Conservation (phyloP, 208 protist genomes). For the Leishmania braziliensis region DNA sequence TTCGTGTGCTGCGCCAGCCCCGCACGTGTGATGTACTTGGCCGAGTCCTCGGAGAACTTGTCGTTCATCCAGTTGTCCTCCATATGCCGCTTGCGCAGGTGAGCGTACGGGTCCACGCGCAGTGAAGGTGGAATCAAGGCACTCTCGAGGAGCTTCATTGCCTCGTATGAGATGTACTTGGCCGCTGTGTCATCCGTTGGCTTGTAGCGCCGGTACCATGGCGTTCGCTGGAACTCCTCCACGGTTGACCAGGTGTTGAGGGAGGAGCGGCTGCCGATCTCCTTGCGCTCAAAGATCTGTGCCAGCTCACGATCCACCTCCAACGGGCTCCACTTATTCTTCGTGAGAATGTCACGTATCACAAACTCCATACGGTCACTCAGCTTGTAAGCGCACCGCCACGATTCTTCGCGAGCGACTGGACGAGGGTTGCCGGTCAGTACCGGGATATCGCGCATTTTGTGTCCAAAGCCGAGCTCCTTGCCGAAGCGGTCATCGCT, state of each 20-base stretch:
- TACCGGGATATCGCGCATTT: conserved; percentile 88
- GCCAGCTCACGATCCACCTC: conserved; percentile 83
- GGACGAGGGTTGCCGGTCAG: conserved; percentile 86
- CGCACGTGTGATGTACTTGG: conserved; percentile 73
- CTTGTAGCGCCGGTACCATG: conserved; percentile 88
- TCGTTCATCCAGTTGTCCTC: conserved; percentile 93
- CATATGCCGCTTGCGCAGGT: conserved; percentile 89
- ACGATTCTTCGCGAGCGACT: conserved; percentile 74
- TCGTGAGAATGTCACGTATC: conserved; percentile 66
- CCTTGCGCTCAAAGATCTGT: conserved; percentile 82
- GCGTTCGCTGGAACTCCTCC: conserved; percentile 90
- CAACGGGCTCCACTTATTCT: conserved; percentile 57
- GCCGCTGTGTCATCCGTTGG: conserved; percentile 77
- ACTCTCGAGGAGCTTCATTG: conserved; percentile 81
- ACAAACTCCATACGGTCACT: conserved; percentile 88
- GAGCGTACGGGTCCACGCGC: conserved; percentile 79
- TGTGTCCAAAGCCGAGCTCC: conserved; percentile 84
- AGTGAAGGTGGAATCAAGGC: conserved; percentile 84
- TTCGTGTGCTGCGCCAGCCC: conserved; percentile 80
- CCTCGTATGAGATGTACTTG: conserved; percentile 90
- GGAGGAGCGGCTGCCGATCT: conserved; percentile 60
- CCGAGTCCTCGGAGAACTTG: conserved; percentile 81
- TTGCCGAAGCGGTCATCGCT: conserved; percentile 70
- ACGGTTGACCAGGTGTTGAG: conserved; percentile 89
- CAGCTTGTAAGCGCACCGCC: conserved; percentile 83